These are phyloP conservation scores for Backusella westeae DNA, from an alignment of 192 early-diverging fungal genomes.

Conservation along the genomic window DNA sequence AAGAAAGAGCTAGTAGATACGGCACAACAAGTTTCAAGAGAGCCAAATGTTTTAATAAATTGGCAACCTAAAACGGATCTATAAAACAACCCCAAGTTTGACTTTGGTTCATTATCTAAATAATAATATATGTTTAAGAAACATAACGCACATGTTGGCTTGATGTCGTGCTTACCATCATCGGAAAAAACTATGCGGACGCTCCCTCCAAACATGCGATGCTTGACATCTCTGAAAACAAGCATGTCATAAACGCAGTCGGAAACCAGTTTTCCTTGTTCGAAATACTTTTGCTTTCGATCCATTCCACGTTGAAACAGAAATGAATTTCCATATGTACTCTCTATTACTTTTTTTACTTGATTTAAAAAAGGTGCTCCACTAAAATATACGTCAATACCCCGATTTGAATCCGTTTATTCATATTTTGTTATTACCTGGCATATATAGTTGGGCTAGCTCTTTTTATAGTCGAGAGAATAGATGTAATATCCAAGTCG, in stretches of 20 bases:
- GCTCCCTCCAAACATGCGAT: conserved; percentile 38
- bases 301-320: conserved; percentile 37
- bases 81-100: conserved; percentile 41
- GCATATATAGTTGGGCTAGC: conserved; percentile 77
- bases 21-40: conserved; percentile 33
- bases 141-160: background rate
- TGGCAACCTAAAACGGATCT: conserved; percentile 59
- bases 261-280: conserved; percentile 33
- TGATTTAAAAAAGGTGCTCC: conserved; percentile 25
- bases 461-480: conserved; percentile 72
- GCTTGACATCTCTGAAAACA: conserved; percentile 40
- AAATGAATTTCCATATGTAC: conserved; percentile 30
- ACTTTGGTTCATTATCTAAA: conserved; percentile 8
- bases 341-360: conserved; percentile 32
- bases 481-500: conserved; percentile 43
- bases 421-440: conserved; percentile 22
- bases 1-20: conserved; percentile 34
- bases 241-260: conserved; percentile 42
- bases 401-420: background rate
- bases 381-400: conserved; percentile 11
- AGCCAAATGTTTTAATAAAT: conserved; percentile 53
- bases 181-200: conserved; percentile 25
- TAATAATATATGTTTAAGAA: background rate
- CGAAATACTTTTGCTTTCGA: conserved; percentile 28
- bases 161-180: conserved; percentile 5